Conservation (phyloP, 2,329 filamentous ascomycete genomes). For the Colletotrichum lini region DNA sequence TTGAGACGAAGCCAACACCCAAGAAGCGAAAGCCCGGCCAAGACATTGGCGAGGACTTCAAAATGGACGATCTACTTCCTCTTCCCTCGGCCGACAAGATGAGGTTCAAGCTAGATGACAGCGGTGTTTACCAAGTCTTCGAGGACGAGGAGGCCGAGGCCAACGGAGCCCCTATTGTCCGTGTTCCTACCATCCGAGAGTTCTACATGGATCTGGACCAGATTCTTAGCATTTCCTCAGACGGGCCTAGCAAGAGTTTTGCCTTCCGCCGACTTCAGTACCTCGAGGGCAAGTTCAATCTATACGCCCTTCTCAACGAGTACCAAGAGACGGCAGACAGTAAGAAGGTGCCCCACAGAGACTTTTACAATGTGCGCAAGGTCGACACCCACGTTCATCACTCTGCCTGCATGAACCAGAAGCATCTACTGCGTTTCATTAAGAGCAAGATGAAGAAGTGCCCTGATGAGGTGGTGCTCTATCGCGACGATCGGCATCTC, state of each 20-base stretch:
- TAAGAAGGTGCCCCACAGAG: conserved; percentile 96
- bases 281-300: conserved; percentile 95
- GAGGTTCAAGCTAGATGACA: conserved; percentile 84
- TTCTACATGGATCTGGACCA: conserved; percentile 96
- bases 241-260: conserved; percentile 97
- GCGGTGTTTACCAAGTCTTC: conserved; percentile 94
- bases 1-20: conserved; percentile 60
- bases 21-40: conserved; percentile 87
- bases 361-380: conserved; percentile 99
- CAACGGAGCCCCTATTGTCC: conserved; percentile 78
- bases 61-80: conserved; percentile 82
- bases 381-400: conserved; percentile 99
- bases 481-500: conserved; percentile 90
- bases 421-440: conserved; percentile 97
- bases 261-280: conserved; percentile 96
- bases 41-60: conserved; percentile 93
- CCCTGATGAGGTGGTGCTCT: conserved; percentile 93
- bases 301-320: conserved; percentile 93
- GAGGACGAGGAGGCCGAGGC: conserved; percentile 75
- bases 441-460: conserved; percentile 99
- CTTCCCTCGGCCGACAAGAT: conserved; percentile 79
- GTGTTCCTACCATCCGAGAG: conserved; percentile 92
- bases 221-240: conserved; percentile 89
- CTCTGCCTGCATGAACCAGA: conserved; percentile 99
- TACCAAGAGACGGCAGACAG: conserved; percentile 98